phyloP scores from a whole-genome alignment of 2,329 filamentous ascomycete species.

The Furcasterigmium sp. region DNA sequence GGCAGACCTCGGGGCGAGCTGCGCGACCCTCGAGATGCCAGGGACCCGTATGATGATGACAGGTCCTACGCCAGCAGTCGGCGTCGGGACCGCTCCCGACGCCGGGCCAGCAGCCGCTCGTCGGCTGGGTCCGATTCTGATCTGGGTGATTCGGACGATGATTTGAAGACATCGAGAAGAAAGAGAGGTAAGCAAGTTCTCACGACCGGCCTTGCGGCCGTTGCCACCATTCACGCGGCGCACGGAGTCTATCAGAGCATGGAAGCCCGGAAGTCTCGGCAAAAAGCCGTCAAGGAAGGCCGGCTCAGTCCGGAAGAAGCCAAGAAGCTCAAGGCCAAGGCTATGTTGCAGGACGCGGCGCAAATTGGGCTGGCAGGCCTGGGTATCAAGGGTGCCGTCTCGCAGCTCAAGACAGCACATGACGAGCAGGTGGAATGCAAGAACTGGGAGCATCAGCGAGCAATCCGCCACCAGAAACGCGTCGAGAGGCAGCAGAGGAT shows the following conservation, averaged over 20 bases:
- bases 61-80: constrained; percentile 34
- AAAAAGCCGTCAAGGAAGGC: constrained; percentile 49
- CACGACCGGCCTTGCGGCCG: constrained; percentile 50
- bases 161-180: constrained; percentile 48
- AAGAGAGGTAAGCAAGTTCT: constrained; percentile 59
- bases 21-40: constrained; percentile 2
- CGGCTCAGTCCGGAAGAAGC: constrained; percentile 45
- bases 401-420: constrained; percentile 50
- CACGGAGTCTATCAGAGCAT: constrained; percentile 54
- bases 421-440: constrained; percentile 42
- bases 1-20: constrained; percentile 20
- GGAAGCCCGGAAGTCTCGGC: constrained; percentile 48
- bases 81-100: constrained; percentile 26
- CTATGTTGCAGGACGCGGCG: constrained; percentile 52
- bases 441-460: constrained; percentile 44
- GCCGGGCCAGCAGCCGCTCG: constrained; percentile 33
- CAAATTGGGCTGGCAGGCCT: constrained; percentile 53
- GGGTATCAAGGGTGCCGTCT: constrained; percentile 51
- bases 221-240: constrained; percentile 56
- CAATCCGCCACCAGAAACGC: constrained; percentile 42
- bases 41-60: constrained; percentile 41
- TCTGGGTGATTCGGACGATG: constrained; percentile 52
- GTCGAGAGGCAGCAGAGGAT: constrained; percentile 26
- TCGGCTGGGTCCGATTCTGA: constrained; percentile 48
- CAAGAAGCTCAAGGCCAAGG: constrained; percentile 52